Percentiles rank a stretch among this genome's conserved stretches.
Evolutionary conservation across 306 rosid genomes (phyloP).

Genomic region (Lotus japonicus): DNA sequence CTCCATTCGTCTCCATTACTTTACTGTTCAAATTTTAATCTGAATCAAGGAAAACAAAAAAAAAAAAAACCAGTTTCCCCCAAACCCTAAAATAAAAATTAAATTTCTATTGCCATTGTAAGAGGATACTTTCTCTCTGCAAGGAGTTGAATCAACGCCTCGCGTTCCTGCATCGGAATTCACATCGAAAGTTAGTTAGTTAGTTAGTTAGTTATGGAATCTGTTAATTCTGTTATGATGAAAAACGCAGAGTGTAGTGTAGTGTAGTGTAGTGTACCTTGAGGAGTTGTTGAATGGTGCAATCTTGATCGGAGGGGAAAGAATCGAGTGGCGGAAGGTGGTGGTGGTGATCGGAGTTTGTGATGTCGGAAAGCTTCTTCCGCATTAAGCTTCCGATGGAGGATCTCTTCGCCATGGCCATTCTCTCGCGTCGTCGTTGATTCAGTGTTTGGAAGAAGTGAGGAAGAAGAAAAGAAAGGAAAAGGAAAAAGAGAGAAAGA

Average conservation of each 20-base stretch:
- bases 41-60: slow-evolving; percentile 30
- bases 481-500: not conserved
- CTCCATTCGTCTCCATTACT: slow-evolving; percentile 55
- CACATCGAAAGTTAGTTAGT: not conserved
- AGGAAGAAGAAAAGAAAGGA: not conserved
- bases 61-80: not conserved
- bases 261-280: slow-evolving; percentile 45
- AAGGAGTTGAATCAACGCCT: slow-evolving; percentile 43
- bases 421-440: slow-evolving; percentile 21
- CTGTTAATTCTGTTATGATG: no score
- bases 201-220: no score
- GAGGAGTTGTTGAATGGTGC: slow-evolving; percentile 58
- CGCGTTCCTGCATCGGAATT: slow-evolving; percentile 57
- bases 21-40: slow-evolving; percentile 36
- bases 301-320: slow-evolving; percentile 18
- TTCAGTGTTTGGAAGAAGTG: not conserved
- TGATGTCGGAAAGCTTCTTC: slow-evolving; percentile 71
- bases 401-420: slow-evolving; percentile 58
- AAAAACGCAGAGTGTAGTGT: not conserved
- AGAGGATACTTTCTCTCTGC: slow-evolving; percentile 75
- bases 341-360: slow-evolving; percentile 31
- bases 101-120: not conserved
- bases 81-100: not conserved
- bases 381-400: slow-evolving; percentile 55
- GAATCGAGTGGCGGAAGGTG: not conserved